These are phyloP conservation scores for Xerocomellus dryophilus DNA, from an alignment of 768 basidiomycete genomes.

Conservation along the genomic window DNA sequence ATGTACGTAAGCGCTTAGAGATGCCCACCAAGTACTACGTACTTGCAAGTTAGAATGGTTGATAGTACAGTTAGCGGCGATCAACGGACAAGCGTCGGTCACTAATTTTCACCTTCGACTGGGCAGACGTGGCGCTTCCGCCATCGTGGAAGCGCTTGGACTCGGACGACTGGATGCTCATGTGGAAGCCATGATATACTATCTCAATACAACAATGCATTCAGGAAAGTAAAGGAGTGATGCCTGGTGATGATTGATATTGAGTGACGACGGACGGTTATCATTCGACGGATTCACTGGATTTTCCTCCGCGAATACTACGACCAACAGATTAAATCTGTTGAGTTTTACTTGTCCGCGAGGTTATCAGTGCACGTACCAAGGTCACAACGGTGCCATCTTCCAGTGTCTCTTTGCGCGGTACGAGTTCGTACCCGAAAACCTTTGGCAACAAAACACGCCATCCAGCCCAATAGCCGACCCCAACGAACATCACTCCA, in stretches of 20 bases:
- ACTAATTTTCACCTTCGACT: too few relatives aligned
- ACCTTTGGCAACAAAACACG: constrained; percentile 46
- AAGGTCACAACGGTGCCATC: constrained; percentile 56
- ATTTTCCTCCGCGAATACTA: constrained; percentile 17
- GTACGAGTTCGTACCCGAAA: constrained; percentile 47
- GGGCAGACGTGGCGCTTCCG: too few relatives aligned
- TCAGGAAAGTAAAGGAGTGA: not conserved
- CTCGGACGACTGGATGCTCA: too few relatives aligned
- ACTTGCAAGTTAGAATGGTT: too few relatives aligned
- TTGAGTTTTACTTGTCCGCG: too few relatives aligned
- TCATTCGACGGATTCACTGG: not conserved
- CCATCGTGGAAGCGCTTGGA: too few relatives aligned
- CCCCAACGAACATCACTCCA: constrained; percentile 43
- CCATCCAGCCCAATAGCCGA: constrained; percentile 56
- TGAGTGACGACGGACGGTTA: not conserved
- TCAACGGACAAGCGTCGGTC: too few relatives aligned
- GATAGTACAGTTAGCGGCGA: too few relatives aligned
- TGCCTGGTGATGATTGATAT: not conserved
- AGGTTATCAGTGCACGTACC: constrained; percentile 33
- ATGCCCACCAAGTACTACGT: too few relatives aligned
- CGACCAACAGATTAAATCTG: not conserved
- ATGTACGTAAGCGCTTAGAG: too few relatives aligned
- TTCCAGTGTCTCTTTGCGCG: constrained; percentile 44
- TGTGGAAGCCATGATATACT: too few relatives aligned
- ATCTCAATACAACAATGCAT: not conserved